Evolutionary conservation across 106 monocot genomes (phyloP), one percentile per base, ranked within the genome.

Genomic region (Platanthera guangdongensis): DNA sequence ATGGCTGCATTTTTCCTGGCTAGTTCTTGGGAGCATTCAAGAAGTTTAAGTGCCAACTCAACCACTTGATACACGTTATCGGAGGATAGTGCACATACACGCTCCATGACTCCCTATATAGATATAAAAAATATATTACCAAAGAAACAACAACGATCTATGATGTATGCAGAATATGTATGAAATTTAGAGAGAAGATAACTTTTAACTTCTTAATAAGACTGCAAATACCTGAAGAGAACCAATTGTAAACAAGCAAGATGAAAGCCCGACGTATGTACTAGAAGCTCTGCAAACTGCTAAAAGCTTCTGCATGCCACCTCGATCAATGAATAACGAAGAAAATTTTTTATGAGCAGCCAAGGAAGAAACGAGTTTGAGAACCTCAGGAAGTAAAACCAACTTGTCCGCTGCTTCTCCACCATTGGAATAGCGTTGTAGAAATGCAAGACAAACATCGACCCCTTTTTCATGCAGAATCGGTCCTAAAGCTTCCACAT

Each of bases 301-400:
- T 7, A 97, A 84, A 28, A 97, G 91, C 72, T 86, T 94, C 51
- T 94, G 94, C 18, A 97, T 92, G 13, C 97, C 97, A 80, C 91
- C 91, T 53, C 91, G 82, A 83, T 97, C 97, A 77, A 97, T 88
- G 85, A 97, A 97, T 53, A 94, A 54, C 1, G 94, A 87, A 71
- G 97, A 89, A 85, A 97, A 94, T 83, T 94, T 97, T 63, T 79
- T 82, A 83, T 97, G 97, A 55, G 93, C 91, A 81, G 94, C 97
- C 57, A 97, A 78, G 50, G 86, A 86, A 84, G 87, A 91, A 3
- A 97, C 88, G 52, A 97, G 75, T 73, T 91, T 94, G 39, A 97
- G 87, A 14, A 97, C 84, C 82, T 97, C 97, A 52, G 97, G 91
- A 2, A 97, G 83, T 45, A 94, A 65, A 60, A 72, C 52, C 51